These are phyloP conservation scores for Ceratocystiopsis minuta DNA, from an alignment of 2,329 filamentous ascomycete genomes.

Conservation along the genomic window DNA sequence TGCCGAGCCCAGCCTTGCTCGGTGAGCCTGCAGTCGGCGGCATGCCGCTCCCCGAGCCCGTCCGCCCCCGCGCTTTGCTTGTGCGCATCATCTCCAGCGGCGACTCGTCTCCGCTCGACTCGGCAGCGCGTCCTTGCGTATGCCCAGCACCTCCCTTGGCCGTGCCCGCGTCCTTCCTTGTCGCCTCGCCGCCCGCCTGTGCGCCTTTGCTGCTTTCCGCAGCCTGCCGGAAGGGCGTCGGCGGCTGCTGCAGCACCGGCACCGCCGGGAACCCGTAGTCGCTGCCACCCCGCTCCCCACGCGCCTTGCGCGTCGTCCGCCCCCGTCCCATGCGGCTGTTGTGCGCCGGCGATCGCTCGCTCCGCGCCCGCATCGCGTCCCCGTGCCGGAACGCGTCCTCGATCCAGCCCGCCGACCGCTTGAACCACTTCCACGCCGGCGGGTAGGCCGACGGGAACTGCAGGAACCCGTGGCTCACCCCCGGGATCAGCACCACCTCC, in stretches of 20 bases:
- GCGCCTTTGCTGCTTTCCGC: constrained; percentile 13
- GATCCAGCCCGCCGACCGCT: constrained; percentile 66
- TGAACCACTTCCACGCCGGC: constrained; percentile 76
- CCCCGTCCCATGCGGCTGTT: neutral
- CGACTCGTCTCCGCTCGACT: constrained; percentile 56
- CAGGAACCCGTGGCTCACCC: constrained; percentile 83
- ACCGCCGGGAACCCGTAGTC: neutral
- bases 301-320: too few relatives aligned
- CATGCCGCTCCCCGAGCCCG: too few relatives aligned
- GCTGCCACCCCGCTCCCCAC: neutral
- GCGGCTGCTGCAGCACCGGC: neutral
- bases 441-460: constrained; percentile 82
- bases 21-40: too few relatives aligned
- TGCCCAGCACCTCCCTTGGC: too few relatives aligned
- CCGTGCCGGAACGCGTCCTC: constrained; percentile 49
- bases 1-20: too few relatives aligned
- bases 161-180: too few relatives aligned
- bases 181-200: constrained; percentile 9
- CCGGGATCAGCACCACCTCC: constrained; percentile 71
- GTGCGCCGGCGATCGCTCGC: neutral
- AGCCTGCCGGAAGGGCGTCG: neutral
- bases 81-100: constrained; percentile 67
- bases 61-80: constrained; percentile 13
- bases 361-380: constrained; percentile 18
- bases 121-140: constrained; percentile 21